Base-by-base conservation (phyloP, 108 stramenopile genomes). In the Phaeodactylum tricornutum region DNA sequence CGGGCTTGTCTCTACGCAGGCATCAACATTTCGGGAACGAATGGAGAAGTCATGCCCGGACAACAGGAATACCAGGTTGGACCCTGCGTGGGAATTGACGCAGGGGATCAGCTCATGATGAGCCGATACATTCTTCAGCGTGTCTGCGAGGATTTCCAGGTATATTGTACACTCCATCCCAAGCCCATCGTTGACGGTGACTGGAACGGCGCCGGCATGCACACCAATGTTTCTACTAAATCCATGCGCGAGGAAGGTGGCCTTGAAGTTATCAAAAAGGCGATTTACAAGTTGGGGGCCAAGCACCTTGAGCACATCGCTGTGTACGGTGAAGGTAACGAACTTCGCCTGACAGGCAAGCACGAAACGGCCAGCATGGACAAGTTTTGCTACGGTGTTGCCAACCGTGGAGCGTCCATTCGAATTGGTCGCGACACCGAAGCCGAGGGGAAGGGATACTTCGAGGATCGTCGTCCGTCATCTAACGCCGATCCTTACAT, bases 171-270 rank as follows among this genome's bases (percentile, higher is more conserved):
- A 28, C 73, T 96, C 43, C 92, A 96, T 81, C 96, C 96, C 65
- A 96, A 98, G 74, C 97, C 95, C 33, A 98, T 96, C 66, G 72
- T 76, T 14, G 81, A 93, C 38, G 97, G 97, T 17, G 95, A 98
- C 68, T 98, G 97, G 97, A 98, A 98, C 69, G 97, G 97, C 9
- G 94, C 97, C 8, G 97, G 97, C 34, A 87, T 89, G 85, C 95
- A 95, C 79, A 95, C 92, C 47, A 98, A 98, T 71, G 92, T 96
- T 43, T 94, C 93, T 43, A 98, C 95, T 42, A 92, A 95, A 71
- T 35, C 51, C 16, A 98, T 96, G 97, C 85, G 97, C 35, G 92
- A 94, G 45, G 80, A 72, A 23, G 92, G 94, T 38, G 97, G 97
- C 47, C 54, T 93, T 47, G 79, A 80, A n/a, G 64, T 53, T 12